Base-by-base conservation (phyloP, 2,329 filamentous ascomycete genomes). In the Ampelomyces quisqualis region DNA sequence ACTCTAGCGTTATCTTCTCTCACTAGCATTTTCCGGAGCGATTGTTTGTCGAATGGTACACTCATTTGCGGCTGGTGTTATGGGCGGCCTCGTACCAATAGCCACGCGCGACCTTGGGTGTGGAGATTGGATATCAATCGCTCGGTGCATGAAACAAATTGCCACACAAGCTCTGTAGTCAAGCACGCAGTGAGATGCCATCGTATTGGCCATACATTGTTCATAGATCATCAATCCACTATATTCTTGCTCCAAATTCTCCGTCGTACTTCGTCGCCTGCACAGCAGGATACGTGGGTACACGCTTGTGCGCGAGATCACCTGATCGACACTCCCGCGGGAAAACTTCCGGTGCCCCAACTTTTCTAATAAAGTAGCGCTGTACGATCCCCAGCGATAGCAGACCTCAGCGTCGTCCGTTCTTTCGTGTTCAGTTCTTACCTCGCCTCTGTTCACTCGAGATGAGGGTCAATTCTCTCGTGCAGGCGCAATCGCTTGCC, bases 11-110 rank as follows among this genome's bases (percentile, higher is more conserved):
- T 47, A 40, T 46, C 24, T 47, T 57, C 49, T 54, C 50, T 46
- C 48, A 51, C 49, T 40, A 59, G 62, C 62, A 65, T 67, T 65
- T 65, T 51, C 58, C 49, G 62, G 62, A 65, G 62, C 64, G 55
- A 51, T 51, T 55, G 52, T 53, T 53, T 54, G 53, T 53, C 38
- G 49, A 43, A 56, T 43, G 57, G 59, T 49, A 58, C 58, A 55
- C 53, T 47, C 55, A 58, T 57, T 51, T 31, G 29, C 14, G 49
- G 45, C 35, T 53, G 59, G 58, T 56, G 55, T 58, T 40, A 50
- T 52, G 49, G 51, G 44, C 22, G 22, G 22, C 22, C n/a, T 8
- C n/a, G n/a, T 24, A 24, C n/a, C 22, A 24, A 18, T 19, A 31
- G 9, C 29, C 29, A 11, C 19, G 29, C 29, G 17, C 14, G 28